Percentiles rank a stretch among this genome's conserved stretches.
Evolutionary conservation across 1,284 basidiomycete genomes (phyloP).

Genomic region (Leccinum subatratum): DNA sequence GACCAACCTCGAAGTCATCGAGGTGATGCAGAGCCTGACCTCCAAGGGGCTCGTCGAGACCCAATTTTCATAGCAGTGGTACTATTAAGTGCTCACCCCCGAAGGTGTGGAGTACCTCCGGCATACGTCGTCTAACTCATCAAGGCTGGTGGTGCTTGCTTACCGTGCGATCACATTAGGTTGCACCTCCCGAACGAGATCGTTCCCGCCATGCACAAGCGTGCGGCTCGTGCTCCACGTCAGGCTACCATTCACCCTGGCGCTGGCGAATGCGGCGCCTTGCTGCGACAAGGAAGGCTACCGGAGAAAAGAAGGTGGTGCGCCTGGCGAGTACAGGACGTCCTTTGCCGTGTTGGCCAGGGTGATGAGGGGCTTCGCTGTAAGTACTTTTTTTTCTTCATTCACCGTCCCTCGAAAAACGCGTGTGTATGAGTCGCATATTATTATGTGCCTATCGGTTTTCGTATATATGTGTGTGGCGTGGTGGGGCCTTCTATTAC

Average conservation of each 20-base stretch:
- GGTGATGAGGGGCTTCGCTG: slow-evolving; percentile 37
- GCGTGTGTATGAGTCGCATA: slow-evolving; percentile 40
- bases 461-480: slow-evolving; percentile 4
- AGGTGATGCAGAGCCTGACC: slow-evolving; percentile 96
- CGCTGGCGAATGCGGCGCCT: slow-evolving; percentile 66
- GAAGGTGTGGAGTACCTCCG: slow-evolving; percentile 29
- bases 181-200: slow-evolving; percentile 91
- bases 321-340: slow-evolving; percentile 77
- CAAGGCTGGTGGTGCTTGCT: neutral
- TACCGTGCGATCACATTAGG: slow-evolving; percentile 40
- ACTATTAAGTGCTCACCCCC: slow-evolving; percentile 41
- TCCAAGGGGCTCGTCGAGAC: slow-evolving; percentile 97
- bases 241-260: slow-evolving; percentile 68
- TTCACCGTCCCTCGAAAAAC: slow-evolving; percentile 28
- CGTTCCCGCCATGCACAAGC: slow-evolving; percentile 93
- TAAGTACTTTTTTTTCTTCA: neutral
- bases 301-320: slow-evolving; percentile 79
- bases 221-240: slow-evolving; percentile 73
- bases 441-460: slow-evolving; percentile 34
- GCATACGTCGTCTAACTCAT: slow-evolving; percentile 49
- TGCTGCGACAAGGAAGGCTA: slow-evolving; percentile 89
- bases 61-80: slow-evolving; percentile 96
- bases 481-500: slow-evolving; percentile 3
- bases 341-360: slow-evolving; percentile 81
- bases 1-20: slow-evolving; percentile 98